Evolutionary conservation across 129 eudicot genomes (phyloP).

Genomic region (Helichrysum umbraculigerum): DNA sequence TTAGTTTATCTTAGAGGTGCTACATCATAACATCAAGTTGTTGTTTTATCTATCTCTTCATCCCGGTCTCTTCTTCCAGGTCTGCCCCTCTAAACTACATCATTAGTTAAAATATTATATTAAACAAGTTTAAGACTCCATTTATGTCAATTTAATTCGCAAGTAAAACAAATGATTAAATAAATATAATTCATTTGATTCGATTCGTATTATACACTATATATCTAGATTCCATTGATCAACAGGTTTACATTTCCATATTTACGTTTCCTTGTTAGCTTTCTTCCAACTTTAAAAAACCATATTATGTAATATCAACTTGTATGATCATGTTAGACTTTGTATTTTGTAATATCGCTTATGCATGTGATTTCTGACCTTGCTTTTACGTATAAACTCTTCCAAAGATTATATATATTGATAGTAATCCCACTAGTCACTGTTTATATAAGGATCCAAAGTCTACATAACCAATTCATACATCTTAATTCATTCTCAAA

Average conservation of each 20-base stretch:
- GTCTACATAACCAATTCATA: neutral
- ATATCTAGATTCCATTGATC: conserved; percentile 1
- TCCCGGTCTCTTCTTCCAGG: too few species aligned
- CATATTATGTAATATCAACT: conserved; percentile 7
- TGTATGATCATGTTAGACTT: conserved; percentile 19
- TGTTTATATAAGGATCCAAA: conserved; percentile 3
- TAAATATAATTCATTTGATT: neutral
- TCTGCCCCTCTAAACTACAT: too few species aligned
- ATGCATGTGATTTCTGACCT: conserved; percentile 24
- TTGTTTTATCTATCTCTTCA: too few species aligned
- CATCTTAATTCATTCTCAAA: conserved; percentile 6
- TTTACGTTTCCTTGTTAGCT: conserved; percentile 18
- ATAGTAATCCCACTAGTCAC: neutral
- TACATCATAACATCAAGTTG: too few species aligned
- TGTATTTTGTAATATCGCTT: neutral
- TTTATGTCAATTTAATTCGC: too few species aligned
- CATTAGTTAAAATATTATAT: too few species aligned
- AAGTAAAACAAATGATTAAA: too few species aligned
- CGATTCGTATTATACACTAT: neutral
- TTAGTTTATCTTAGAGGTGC: too few species aligned
- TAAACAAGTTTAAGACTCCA: too few species aligned
- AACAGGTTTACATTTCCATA: conserved; percentile 10
- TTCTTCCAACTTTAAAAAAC: neutral
- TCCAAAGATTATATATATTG: neutral
- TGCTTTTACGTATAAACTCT: conserved; percentile 6